phyloP scores from a whole-genome alignment of 345 rosid species.

The Hibiscus trionum region DNA sequence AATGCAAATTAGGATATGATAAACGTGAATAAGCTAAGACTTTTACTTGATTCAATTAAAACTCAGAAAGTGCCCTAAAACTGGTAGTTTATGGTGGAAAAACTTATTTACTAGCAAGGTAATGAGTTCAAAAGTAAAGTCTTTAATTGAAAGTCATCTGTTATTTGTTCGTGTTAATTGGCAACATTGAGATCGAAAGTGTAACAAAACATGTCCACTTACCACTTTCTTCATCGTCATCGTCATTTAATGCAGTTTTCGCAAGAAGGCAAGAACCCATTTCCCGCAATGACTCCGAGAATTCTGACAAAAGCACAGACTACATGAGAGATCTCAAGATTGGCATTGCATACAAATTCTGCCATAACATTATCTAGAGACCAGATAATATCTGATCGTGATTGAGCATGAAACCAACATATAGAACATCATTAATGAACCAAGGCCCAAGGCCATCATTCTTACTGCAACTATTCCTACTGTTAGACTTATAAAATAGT shows the following conservation, averaged over 20 bases:
- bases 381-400: not conserved
- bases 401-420: not conserved
- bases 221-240: slow-evolving; percentile 93
- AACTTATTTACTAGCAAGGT: not conserved
- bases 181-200: not conserved
- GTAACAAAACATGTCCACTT: slow-evolving; percentile 15
- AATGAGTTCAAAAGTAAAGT: not conserved
- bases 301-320: slow-evolving; percentile 50
- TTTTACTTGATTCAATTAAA: not conserved
- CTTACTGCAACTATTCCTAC: not conserved
- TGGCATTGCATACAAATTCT: not conserved
- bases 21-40: not conserved
- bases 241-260: slow-evolving; percentile 69
- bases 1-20: not conserved
- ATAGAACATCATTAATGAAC: not conserved
- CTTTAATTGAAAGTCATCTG: not conserved
- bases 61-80: not conserved
- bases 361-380: not conserved
- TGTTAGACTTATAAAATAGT: not conserved
- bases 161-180: not conserved
- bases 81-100: not conserved
- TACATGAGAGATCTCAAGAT: slow-evolving; percentile 1
- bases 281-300: slow-evolving; percentile 86
- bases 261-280: slow-evolving; percentile 81
- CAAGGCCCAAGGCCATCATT: not conserved